phyloP scores from a whole-genome alignment of 768 basidiomycete species.

The Russula sp. region DNA sequence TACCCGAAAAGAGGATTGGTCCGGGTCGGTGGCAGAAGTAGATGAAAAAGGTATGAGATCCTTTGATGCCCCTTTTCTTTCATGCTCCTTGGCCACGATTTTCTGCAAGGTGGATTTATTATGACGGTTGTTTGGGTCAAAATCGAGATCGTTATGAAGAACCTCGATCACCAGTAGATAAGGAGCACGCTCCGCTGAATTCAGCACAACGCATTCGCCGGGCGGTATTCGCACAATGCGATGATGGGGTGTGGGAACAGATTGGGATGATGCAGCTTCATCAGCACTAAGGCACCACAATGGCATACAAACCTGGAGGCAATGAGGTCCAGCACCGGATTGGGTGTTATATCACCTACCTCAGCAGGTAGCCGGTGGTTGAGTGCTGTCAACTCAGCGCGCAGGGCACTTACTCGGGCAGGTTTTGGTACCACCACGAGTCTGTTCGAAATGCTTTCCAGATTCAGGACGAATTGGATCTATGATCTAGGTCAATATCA shows the following conservation, averaged over 20 bases:
- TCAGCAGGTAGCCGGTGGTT: conserved; percentile 97
- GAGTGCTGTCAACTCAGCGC: conserved; percentile 90
- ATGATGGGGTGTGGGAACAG: conserved; percentile 66
- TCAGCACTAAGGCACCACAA: conserved; percentile 82
- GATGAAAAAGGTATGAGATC: conserved; percentile 38
- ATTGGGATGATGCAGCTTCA: conserved; percentile 32
- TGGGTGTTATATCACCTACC: conserved; percentile 36
- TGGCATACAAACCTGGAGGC: conserved; percentile 69
- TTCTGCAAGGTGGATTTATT: conserved; percentile 85
- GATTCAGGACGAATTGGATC: conserved; percentile 78
- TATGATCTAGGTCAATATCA: conserved; percentile 29
- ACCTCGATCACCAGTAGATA: conserved; percentile 91
- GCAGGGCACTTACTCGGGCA: conserved; percentile 90
- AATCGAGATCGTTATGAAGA: conserved; percentile 83
- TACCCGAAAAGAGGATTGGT: conserved; percentile 5
- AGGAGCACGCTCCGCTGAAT: conserved; percentile 94
- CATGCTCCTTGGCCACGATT: conserved; percentile 59
- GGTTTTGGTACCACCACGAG: conserved; percentile 88
- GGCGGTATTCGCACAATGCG: conserved; percentile 96
- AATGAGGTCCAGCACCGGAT: conserved; percentile 11
- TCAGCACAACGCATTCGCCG: conserved; percentile 94
- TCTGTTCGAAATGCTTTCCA: conserved; percentile 90
- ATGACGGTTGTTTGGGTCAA: conserved; percentile 72
- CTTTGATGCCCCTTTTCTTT: conserved; percentile 48
- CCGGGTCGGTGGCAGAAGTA: conserved; percentile 1